Evolutionary conservation across 2,329 filamentous ascomycete species (phyloP).

Genomic region (Gnomoniopsis smithogilvyi): DNA sequence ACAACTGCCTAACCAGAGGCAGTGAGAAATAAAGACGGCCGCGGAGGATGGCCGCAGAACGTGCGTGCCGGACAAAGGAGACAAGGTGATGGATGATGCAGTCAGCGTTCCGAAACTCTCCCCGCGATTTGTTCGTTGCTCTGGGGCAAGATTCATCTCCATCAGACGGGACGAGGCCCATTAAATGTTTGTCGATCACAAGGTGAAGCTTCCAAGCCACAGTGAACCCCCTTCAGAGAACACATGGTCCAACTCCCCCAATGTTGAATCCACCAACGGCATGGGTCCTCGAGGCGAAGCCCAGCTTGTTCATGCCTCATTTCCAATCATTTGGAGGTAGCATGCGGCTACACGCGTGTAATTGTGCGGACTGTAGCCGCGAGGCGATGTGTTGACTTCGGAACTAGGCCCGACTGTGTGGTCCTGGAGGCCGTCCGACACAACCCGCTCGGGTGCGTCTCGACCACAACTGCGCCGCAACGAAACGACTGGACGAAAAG

Average conservation of each 20-base stretch:
- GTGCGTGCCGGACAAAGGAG: neutral
- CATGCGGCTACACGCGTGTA: constrained; percentile 4
- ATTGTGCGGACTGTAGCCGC: neutral
- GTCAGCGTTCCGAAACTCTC: constrained; percentile 1
- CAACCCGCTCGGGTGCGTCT: constrained; percentile 13
- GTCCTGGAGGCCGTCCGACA: neutral
- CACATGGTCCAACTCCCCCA: constrained; percentile 8
- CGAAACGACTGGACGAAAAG: constrained; percentile 15
- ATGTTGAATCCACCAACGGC: constrained; percentile 2
- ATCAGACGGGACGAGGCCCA: constrained; percentile 11
- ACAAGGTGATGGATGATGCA: constrained; percentile 8
- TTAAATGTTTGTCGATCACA: neutral
- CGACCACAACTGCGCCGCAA: constrained; percentile 7
- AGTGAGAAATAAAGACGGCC: neutral
- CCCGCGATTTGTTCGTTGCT: neutral
- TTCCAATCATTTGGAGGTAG: constrained; percentile 4
- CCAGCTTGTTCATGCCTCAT: constrained; percentile 13
- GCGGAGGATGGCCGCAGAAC: neutral
- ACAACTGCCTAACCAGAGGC: neutral
- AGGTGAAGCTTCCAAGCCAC: neutral
- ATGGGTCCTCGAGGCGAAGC: neutral
- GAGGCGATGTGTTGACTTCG: neutral
- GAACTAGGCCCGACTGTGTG: constrained; percentile 4
- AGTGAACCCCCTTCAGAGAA: neutral
- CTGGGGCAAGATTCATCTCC: neutral